Conservation (phyloP, 345 rosid species). For the Aquilaria sinensis region DNA sequence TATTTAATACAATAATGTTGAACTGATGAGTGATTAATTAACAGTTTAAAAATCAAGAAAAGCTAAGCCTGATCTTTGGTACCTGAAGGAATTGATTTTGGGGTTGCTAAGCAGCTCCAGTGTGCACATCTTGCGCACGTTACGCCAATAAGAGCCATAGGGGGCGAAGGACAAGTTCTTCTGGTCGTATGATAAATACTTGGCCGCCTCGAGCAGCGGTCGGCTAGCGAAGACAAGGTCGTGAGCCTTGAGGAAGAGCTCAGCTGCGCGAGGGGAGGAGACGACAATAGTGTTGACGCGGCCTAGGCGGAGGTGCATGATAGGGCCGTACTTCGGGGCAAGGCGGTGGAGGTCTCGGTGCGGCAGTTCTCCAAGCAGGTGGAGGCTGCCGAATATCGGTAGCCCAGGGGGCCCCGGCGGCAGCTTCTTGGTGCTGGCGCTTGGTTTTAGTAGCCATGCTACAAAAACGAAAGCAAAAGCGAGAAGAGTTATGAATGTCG, state of each 20-base stretch:
- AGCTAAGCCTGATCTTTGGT: conserved; percentile 8
- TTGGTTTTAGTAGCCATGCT: not conserved
- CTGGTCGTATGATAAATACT: conserved; percentile 18
- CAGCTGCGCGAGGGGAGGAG: conserved; percentile 39
- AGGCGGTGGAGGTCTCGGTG: conserved; percentile 26
- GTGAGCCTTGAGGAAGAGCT: conserved; percentile 32
- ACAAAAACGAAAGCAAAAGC: not conserved
- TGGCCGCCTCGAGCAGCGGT: conserved; percentile 19
- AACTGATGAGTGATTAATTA: too few species aligned
- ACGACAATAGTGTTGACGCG: conserved; percentile 22
- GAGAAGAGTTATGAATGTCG: too few species aligned
- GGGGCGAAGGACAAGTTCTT: conserved; percentile 16
- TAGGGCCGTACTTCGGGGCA: conserved; percentile 35
- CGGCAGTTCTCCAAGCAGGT: conserved; percentile 24
- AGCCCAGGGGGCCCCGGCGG: conserved; percentile 44
- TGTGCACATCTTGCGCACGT: conserved; percentile 37
- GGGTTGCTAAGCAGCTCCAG: conserved; percentile 26
- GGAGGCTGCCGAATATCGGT: conserved; percentile 36
- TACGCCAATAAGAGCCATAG: conserved; percentile 37
- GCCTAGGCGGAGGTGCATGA: conserved; percentile 33
- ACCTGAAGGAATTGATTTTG: conserved; percentile 26
- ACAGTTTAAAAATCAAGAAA: too few species aligned
- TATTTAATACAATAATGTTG: too few species aligned
- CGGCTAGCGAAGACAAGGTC: conserved; percentile 35
- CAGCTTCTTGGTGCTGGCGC: conserved; percentile 1